Evolutionary conservation across 148 eudicot species (phyloP).

Genomic region (Amaranthus cruentus): DNA sequence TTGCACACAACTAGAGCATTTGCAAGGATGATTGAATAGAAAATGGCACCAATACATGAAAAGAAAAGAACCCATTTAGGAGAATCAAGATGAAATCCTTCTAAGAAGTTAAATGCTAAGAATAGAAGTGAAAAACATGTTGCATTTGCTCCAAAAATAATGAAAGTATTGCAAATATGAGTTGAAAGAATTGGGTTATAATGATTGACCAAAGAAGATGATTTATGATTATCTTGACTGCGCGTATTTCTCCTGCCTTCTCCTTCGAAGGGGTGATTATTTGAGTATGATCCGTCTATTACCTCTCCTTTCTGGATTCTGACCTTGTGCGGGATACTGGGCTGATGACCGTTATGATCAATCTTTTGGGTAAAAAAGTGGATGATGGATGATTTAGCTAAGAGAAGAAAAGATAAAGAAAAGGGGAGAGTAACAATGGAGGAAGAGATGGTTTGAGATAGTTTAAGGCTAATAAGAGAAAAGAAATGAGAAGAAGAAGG

Average conservation of each 20-base stretch:
- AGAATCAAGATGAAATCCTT: constrained; percentile 31
- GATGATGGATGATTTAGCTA: constrained; percentile 57
- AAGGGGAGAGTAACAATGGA: constrained; percentile 50
- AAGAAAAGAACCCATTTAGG: constrained; percentile 32
- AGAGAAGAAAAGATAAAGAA: constrained; percentile 59
- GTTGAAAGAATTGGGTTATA: constrained; percentile 41
- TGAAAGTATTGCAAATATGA: constrained; percentile 29
- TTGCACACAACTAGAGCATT: constrained; percentile 54
- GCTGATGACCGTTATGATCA: too few species aligned
- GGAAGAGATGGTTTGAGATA: constrained; percentile 59
- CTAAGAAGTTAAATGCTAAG: constrained; percentile 36
- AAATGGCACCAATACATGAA: constrained; percentile 32
- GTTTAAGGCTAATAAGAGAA: constrained; percentile 46
- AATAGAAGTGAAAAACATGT: constrained; percentile 48
- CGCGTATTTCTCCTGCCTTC: too few species aligned
- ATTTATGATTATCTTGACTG: background rate
- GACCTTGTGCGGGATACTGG: too few species aligned
- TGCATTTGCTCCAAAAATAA: constrained; percentile 46
- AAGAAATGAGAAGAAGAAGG: constrained; percentile 40
- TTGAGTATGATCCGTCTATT: too few species aligned
- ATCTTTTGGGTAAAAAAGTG: constrained; percentile 19
- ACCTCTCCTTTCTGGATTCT: too few species aligned
- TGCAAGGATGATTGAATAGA: constrained; percentile 59
- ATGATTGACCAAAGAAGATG: constrained; percentile 17
- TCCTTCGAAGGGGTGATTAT: too few species aligned